Base-by-base conservation (phyloP, 768 basidiomycete genomes). In the Mycena floridula region DNA sequence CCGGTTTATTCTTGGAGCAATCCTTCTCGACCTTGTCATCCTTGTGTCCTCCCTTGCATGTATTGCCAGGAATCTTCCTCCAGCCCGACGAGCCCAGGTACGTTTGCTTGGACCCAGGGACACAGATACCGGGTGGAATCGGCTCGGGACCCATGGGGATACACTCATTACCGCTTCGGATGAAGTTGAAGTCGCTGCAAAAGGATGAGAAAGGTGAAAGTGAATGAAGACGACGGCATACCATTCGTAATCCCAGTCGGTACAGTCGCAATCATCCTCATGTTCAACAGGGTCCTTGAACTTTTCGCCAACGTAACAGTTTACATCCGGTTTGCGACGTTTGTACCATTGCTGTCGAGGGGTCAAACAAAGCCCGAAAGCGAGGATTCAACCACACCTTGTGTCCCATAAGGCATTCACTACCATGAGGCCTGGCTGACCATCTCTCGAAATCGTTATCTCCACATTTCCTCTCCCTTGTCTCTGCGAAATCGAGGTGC, bases 1-100 rank as follows among this genome's bases (percentile, higher is more conserved):
- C 67, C 0, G 92, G 90, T 72, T 85, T 75, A 22, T 92, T 89
- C 59, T 82, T 65, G 0, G 83, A 81, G 60, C 96, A 99, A 22
- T 77, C 64, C 69, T 95, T 97, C 52, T 71, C 55, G 0, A 85
- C 66, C 25, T 62, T 69, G 11, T 76, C 69, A 54, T 96, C 95
- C 65, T 87, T 88, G n/a, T n/a, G n/a, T n/a, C n/a, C n/a, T 55
- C 73, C 66, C 16, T 69, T 42, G 58, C 96, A 99, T 0, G 83
- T 86, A 56, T 99, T 87, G 0, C 95, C 95, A 3, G 96, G 93
- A 47, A 99, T 90, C 57, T 84, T 80, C 25, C 93, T 76, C 60
- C 82, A 99, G 0, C 96, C 96, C n/a, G 89, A 91, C 0, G 94
- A 97, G 0, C 96, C 96, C 59, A 73, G 54, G 58, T 91, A 99